Percentiles rank a stretch among this genome's conserved stretches.
Evolutionary conservation across 2,329 filamentous ascomycete species (phyloP).

Genomic region (Colletotrichum tabaci): DNA sequence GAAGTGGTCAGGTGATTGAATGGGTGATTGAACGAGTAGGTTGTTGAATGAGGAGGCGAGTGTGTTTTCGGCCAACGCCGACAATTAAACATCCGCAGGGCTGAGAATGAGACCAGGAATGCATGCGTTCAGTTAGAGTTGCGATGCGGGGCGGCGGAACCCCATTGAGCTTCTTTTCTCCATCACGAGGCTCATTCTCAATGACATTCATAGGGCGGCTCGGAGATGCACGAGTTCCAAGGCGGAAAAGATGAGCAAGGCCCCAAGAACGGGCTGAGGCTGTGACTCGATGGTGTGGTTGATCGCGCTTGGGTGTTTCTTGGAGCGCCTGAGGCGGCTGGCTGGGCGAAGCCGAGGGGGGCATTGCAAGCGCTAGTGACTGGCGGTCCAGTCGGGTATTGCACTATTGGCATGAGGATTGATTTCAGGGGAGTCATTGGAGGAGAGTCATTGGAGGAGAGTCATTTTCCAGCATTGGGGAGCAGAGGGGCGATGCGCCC

Average conservation of each 20-base stretch:
- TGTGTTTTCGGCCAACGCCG: conserved; percentile 1
- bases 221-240: too few species aligned
- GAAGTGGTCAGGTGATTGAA: background rate
- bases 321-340: background rate
- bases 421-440: background rate
- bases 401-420: background rate
- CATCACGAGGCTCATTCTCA: background rate
- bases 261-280: conserved; percentile 1
- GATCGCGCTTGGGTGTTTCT: conserved; percentile 7
- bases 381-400: background rate
- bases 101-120: background rate
- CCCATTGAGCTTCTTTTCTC: background rate
- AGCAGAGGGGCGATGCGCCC: conserved; percentile 1
- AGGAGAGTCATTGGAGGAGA: background rate
- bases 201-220: background rate
- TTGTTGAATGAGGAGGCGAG: background rate
- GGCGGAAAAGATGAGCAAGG: background rate
- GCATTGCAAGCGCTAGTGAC: background rate
- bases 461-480: background rate
- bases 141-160: background rate
- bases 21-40: background rate
- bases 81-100: background rate
- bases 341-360: conserved; percentile 5
- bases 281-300: conserved; percentile 1
- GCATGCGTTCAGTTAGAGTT: background rate